Conservation (phyloP, 2,329 filamentous ascomycete species). For the Hawksworthiomyces lignivorus region DNA sequence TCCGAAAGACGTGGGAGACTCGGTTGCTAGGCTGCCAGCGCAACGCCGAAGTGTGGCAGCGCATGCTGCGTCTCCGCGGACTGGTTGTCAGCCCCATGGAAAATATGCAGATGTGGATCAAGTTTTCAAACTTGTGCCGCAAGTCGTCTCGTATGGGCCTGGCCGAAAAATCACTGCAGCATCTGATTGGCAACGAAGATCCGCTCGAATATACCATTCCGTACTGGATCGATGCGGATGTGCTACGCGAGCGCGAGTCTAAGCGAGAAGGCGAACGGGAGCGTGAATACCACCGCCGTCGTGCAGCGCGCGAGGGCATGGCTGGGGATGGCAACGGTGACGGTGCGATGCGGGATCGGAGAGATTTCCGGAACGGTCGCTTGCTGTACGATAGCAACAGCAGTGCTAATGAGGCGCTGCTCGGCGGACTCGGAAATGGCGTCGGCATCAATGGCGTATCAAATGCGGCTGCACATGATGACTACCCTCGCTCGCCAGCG, state of each 20-base stretch:
- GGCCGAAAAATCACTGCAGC: conserved; percentile 89
- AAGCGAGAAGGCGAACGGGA: conserved; percentile 13
- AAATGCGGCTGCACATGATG: conserved; percentile 4
- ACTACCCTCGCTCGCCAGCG: conserved; percentile 8
- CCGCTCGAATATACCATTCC: conserved; percentile 54
- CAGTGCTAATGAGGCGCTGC: not conserved
- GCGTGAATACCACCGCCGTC: conserved; percentile 11
- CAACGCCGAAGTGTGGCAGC: conserved; percentile 96
- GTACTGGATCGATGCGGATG: conserved; percentile 40
- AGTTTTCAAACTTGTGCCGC: conserved; percentile 95
- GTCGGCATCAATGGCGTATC: not conserved
- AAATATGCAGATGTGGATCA: conserved; percentile 99
- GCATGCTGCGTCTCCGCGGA: conserved; percentile 90
- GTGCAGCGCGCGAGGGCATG: conserved; percentile 6
- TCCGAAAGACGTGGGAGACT: conserved; percentile 93
- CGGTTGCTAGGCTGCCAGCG: conserved; percentile 90
- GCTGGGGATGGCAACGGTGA: conserved; percentile 1
- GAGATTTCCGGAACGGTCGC: conserved; percentile 14
- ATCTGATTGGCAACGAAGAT: conserved; percentile 68
- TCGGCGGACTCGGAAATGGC: not conserved
- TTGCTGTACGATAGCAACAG: conserved; percentile 11
- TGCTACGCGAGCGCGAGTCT: conserved; percentile 18
- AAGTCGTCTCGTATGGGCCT: conserved; percentile 93
- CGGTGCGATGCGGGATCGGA: conserved; percentile 5
- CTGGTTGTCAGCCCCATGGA: conserved; percentile 87